Evolutionary conservation across 768 basidiomycete species (phyloP).

Genomic region (Collybia mongolica): DNA sequence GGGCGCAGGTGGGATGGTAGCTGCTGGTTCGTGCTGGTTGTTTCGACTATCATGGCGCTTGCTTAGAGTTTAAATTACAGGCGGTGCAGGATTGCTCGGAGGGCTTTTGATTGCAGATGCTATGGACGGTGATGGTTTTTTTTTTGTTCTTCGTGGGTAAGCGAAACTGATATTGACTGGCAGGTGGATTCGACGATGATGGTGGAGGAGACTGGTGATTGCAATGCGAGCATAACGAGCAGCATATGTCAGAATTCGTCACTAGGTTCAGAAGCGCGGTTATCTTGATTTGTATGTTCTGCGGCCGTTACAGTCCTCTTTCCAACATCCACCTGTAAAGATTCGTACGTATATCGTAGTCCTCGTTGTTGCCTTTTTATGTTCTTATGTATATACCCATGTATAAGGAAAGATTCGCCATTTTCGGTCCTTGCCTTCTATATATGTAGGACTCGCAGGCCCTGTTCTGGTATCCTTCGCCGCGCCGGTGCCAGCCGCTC

Average conservation of each 20-base stretch:
- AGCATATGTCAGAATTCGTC: too few species aligned
- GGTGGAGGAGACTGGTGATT: constrained; percentile 8
- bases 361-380: not conserved
- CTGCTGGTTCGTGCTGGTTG: constrained; percentile 11
- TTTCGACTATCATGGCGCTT: not conserved
- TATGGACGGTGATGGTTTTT: constrained; percentile 15
- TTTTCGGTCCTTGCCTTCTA: not conserved
- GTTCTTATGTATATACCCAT: not conserved
- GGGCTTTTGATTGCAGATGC: constrained; percentile 56
- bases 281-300: too few species aligned
- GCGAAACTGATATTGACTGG: constrained; percentile 8
- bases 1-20: constrained; percentile 33
- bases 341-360: too few species aligned
- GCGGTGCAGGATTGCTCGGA: constrained; percentile 65
- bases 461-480: too few species aligned
- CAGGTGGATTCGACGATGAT: constrained; percentile 9
- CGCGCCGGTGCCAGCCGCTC: too few species aligned
- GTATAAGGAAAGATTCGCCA: not conserved
- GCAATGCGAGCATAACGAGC: not conserved
- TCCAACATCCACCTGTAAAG: too few species aligned
- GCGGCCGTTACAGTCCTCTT: too few species aligned
- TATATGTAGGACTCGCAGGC: too few species aligned
- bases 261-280: too few species aligned
- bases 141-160: not conserved
- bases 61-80: constrained; percentile 22